Percentiles rank a stretch among this genome's conserved stretches.
Conservation (phyloP, 208 protist genomes). For the Balamuthia mandrillaris region DNA sequence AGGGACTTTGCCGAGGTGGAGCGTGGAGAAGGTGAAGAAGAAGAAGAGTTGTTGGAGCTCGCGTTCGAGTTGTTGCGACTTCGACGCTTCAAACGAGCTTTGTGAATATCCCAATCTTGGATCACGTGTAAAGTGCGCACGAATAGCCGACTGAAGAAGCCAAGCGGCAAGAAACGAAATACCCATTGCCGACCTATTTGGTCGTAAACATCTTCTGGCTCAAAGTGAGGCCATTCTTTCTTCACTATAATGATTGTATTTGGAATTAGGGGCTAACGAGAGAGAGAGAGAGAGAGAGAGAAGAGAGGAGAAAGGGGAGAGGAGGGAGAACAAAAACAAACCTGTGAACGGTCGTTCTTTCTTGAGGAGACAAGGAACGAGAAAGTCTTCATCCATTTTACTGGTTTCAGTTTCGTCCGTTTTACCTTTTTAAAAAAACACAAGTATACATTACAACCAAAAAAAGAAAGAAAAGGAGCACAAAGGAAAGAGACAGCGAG, state of each 20-base stretch:
- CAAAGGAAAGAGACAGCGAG: too few species aligned
- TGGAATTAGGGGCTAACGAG: neutral
- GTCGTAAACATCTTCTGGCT: neutral
- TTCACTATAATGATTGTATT: neutral
- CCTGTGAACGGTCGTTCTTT: constrained; percentile 15
- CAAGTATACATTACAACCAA: neutral
- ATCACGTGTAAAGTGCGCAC: too few species aligned
- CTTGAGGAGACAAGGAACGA: constrained; percentile 25
- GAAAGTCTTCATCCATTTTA: constrained; percentile 1
- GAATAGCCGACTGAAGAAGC: constrained; percentile 35
- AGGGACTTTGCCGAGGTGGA: too few species aligned
- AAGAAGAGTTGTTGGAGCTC: too few species aligned
- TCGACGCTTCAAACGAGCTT: too few species aligned
- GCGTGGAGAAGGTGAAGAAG: too few species aligned
- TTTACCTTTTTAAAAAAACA: neutral
- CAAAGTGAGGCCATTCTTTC: constrained; percentile 11
- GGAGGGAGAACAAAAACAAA: neutral
- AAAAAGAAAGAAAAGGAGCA: too few species aligned
- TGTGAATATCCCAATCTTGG: too few species aligned
- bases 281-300: neutral
- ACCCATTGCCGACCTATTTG: constrained; percentile 19
- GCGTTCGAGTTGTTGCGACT: too few species aligned
- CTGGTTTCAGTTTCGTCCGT: constrained; percentile 6
- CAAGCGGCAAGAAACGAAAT: constrained; percentile 33
- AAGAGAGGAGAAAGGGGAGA: neutral